phyloP scores from a whole-genome alignment of 768 basidiomycete genomes.

The Auricularia auricula-judae region DNA sequence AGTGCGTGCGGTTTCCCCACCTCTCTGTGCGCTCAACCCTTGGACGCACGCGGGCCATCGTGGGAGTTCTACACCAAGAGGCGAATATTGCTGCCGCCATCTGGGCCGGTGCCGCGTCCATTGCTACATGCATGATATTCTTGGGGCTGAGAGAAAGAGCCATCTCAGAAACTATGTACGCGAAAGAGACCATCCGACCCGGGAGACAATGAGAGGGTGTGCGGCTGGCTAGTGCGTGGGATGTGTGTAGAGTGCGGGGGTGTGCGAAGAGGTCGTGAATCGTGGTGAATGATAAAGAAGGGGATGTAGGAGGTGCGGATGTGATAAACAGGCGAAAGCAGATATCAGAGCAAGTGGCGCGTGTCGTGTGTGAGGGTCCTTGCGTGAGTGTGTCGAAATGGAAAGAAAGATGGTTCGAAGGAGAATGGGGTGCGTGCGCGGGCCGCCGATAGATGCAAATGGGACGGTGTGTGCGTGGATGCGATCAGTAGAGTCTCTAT shows the following conservation, averaged over 20 bases:
- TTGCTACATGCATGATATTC: too few species aligned
- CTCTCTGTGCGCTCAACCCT: not conserved
- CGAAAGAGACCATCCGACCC: not conserved
- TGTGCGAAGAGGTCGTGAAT: not conserved
- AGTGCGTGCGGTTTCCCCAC: conserved; percentile 19
- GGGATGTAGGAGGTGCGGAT: not conserved
- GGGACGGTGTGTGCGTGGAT: not conserved
- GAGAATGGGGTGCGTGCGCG: not conserved
- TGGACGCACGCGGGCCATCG: not conserved
- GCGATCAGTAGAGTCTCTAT: not conserved
- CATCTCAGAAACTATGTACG: not conserved
- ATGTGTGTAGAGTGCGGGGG: not conserved
- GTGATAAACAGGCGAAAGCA: not conserved
- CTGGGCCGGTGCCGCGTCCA: too few species aligned
- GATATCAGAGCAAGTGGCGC: not conserved
- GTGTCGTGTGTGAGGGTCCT: not conserved
- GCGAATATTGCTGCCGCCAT: too few species aligned
- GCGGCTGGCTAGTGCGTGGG: not conserved
- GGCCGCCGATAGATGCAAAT: not conserved
- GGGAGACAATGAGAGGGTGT: too few species aligned
- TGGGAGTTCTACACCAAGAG: not conserved
- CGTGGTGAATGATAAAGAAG: not conserved
- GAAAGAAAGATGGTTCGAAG: not conserved
- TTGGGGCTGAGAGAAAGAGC: not conserved
- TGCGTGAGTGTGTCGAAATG: not conserved